Evolutionary conservation across 345 rosid species (phyloP), one percentile per base, ranked within the genome.

Genomic region (Pelargonium nanum): DNA sequence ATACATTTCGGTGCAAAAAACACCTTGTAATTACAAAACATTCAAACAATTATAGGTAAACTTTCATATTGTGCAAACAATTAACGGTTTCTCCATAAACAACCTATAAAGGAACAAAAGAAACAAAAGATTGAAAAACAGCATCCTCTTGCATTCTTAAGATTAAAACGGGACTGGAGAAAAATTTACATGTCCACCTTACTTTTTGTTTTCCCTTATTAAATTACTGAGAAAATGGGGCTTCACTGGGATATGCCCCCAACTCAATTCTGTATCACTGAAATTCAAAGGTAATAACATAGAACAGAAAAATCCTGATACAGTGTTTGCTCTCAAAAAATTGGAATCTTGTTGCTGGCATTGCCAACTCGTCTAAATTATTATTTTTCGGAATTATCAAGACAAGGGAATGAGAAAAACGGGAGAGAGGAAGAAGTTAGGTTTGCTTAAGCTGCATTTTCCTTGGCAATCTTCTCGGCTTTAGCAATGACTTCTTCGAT

Each of bases 401-500:
- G 63, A 26, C 30, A 68, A 63, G 61, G 16, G 44, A 65, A 66
- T 25, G 66, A 64, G 50, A 13, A 62, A 51, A 56, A 57, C 9
- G 9, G 48, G 57, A 22, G 6, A 53, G 26, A 60, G n/a, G n/a
- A n/a, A n/a, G n/a, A 59, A 45, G 50, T 34, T 19, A 9, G 48
- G 59, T 54, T 48, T 24, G 63, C 7, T 70, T 79, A 80, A 30
- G 84, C 76, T 26, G 84, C 75, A 17, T 77, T 60, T 58, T 91
- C 96, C 83, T 69, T 84, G 54, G 96, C 75, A 61, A 91, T 91
- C 85, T 85, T 83, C 28, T 83, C 92, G 1, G 87, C 96, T 80
- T 88, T 88, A 24, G 96, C 89, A 60, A 88, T 73, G 23, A 88
- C 96, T 55, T 88, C 96, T 1, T 88, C 92, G n/a, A 88, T 85